A percentile compares a stretch with the other conserved stretches of the same genome.
Conservation (phyloP, 495 filamentous ascomycete genomes). For the Aspergillus affinis region DNA sequence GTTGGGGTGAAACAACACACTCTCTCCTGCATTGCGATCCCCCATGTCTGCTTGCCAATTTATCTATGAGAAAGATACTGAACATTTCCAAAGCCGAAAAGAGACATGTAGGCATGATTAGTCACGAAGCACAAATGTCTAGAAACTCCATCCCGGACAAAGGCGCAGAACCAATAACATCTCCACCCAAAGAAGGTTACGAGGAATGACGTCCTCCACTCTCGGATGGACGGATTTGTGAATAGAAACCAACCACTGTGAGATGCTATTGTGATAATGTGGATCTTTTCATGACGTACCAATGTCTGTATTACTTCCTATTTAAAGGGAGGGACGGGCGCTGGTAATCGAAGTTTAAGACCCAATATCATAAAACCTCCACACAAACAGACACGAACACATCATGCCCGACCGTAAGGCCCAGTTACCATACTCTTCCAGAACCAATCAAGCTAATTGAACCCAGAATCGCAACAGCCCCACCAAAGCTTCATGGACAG, state of each 20-base stretch:
- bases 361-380: neutral
- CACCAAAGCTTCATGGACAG: neutral
- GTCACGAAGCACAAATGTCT: too few relatives aligned
- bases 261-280: neutral
- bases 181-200: neutral
- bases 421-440: neutral
- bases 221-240: neutral
- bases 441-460: neutral
- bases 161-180: neutral
- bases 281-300: neutral
- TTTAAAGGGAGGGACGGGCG: neutral
- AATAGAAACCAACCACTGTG: neutral
- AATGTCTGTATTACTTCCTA: neutral
- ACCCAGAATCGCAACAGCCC: neutral
- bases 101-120: too few relatives aligned
- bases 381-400: neutral
- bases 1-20: too few relatives aligned
- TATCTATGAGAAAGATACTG: too few relatives aligned
- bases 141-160: neutral
- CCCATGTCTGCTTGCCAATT: too few relatives aligned
- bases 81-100: too few relatives aligned
- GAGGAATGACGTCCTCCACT: neutral
- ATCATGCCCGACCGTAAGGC: neutral
- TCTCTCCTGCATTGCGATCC: too few relatives aligned
- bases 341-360: neutral